Evolutionary conservation across 495 filamentous ascomycete genomes (phyloP).

Genomic region (Penicillium mononematosum): DNA sequence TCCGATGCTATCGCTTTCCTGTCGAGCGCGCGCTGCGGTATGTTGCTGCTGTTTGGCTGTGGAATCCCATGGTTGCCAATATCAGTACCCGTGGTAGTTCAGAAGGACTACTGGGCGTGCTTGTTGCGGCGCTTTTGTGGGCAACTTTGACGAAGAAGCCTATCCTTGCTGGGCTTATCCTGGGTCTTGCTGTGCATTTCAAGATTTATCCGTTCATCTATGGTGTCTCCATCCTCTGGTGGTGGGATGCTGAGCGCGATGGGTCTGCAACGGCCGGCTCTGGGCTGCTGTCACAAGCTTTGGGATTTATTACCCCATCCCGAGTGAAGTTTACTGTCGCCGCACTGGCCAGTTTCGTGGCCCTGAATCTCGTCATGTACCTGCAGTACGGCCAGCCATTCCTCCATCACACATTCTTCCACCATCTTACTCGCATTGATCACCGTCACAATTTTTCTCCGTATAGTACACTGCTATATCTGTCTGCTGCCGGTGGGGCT

Average conservation of each 20-base stretch:
- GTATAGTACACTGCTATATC: slow-evolving; percentile 89
- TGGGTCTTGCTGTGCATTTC: slow-evolving; percentile 88
- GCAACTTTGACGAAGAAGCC: slow-evolving; percentile 61
- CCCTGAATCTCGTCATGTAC: slow-evolving; percentile 77
- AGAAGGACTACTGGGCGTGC: slow-evolving; percentile 81
- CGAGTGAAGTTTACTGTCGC: slow-evolving; percentile 60
- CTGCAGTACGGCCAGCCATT: slow-evolving; percentile 68
- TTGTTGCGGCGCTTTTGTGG: slow-evolving; percentile 81
- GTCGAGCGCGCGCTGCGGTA: slow-evolving; percentile 62
- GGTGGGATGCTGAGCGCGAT: slow-evolving; percentile 64
- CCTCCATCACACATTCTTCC: slow-evolving; percentile 82
- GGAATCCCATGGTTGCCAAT: slow-evolving; percentile 97
- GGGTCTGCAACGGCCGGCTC: slow-evolving; percentile 10
- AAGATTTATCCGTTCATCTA: slow-evolving; percentile 99
- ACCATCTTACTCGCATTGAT: slow-evolving; percentile 90
- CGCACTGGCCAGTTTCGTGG: slow-evolving; percentile 68
- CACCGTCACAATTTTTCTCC: slow-evolving; percentile 98
- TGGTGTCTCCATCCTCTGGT: slow-evolving; percentile 81
- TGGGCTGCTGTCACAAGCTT: slow-evolving; percentile 20
- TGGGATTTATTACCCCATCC: slow-evolving; percentile 59
- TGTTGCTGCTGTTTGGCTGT: slow-evolving; percentile 76
- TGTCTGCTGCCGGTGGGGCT: slow-evolving; percentile 61
- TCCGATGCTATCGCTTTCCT: slow-evolving; percentile 43
- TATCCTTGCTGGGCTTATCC: slow-evolving; percentile 66
- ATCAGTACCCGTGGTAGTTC: slow-evolving; percentile 94